phyloP scores from a whole-genome alignment of 1,284 basidiomycete species.

The Malassezia obtusa region DNA sequence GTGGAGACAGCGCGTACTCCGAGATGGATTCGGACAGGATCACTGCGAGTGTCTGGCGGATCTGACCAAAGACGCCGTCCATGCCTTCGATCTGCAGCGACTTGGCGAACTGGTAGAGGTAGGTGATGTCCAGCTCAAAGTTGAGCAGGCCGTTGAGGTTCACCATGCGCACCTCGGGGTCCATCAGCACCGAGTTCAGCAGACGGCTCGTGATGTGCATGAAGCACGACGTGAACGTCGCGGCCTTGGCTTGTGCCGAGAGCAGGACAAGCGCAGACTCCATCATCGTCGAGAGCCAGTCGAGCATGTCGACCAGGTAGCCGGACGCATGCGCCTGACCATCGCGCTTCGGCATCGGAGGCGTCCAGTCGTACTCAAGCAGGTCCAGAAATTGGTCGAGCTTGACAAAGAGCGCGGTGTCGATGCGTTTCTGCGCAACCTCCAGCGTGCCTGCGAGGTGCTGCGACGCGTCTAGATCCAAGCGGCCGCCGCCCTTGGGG shows the following conservation, averaged over 20 bases:
- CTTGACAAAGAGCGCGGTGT: slow-evolving; percentile 74
- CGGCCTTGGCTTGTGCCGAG: slow-evolving; percentile 67
- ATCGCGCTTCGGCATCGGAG: slow-evolving; percentile 47
- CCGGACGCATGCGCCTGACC: slow-evolving; percentile 59
- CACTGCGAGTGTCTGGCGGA: slow-evolving; percentile 62
- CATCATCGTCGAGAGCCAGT: slow-evolving; percentile 91
- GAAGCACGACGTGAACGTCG: slow-evolving; percentile 75
- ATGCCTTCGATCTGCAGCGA: slow-evolving; percentile 9
- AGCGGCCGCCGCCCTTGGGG: slow-evolving; percentile 69
- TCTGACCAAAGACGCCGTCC: slow-evolving; percentile 3
- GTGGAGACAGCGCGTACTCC: slow-evolving; percentile 58
- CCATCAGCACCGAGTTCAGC: slow-evolving; percentile 56
- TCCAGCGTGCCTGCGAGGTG: slow-evolving; percentile 64
- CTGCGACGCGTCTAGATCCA: slow-evolving; percentile 59
- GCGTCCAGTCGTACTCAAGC: slow-evolving; percentile 88
- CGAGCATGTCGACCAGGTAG: slow-evolving; percentile 87
- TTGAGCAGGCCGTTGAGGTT: slow-evolving; percentile 15
- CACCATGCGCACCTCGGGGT: slow-evolving; percentile 12
- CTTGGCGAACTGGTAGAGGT: slow-evolving; percentile 22
- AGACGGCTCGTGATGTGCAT: slow-evolving; percentile 74
- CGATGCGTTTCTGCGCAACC: slow-evolving; percentile 67
- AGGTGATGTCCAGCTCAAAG: slow-evolving; percentile 24
- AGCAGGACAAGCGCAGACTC: slow-evolving; percentile 76
- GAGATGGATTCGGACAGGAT: slow-evolving; percentile 66
- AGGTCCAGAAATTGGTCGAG: slow-evolving; percentile 93